Base-by-base conservation (phyloP, 495 filamentous ascomycete species). In the Podospora pseudopauciseta region DNA sequence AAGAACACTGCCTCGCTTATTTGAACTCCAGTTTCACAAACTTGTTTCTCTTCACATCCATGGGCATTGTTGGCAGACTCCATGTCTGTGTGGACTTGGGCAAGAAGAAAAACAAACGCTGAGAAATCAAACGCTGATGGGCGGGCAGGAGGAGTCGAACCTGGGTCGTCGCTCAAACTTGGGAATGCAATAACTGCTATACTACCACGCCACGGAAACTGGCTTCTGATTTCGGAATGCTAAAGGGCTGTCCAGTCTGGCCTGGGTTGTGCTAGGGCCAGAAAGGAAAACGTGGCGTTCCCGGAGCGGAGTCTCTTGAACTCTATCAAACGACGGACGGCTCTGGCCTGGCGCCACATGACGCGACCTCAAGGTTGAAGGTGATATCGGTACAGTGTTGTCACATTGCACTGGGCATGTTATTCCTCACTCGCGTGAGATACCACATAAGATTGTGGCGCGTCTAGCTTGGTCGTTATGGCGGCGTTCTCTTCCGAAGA, bases 381-480 rank as follows among this genome's bases (percentile, higher is more conserved):
- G 18, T 49, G 7, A 13, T 13, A 13, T 49, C 13, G 39, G 9
- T 49, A 49, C 39, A 49, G 5, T 32, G 39, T 49, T 49, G 39
- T 13, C 2, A 49, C 39, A 49, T 49, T 49, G 7, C 39, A 9
- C 15, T 49, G 7, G 9, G 9, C 9, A 49, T 11, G 15, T 49
- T 49, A 49, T 49, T 49, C 5, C 39, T 49, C 39, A 49, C 9
- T 49, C 39, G 39, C 39, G 39, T 49, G 55, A 11, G 55, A 58
- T 4, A 74, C 60, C 0, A 77, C 18, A 28, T 68, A 76, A 9
- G 81, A 71, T 44, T 73, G 68, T 1, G 80, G 76, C 9, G 74
- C 65, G 68, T 84, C 80, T n/a, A 84, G 65, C 64, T 83, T 84
- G n/a, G 78, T 79, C 44, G 54, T 63, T 39, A 68, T 58, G 64